phyloP scores from a whole-genome alignment of 371 early-diverging fungal species.

The Haplosporangium sp. region DNA sequence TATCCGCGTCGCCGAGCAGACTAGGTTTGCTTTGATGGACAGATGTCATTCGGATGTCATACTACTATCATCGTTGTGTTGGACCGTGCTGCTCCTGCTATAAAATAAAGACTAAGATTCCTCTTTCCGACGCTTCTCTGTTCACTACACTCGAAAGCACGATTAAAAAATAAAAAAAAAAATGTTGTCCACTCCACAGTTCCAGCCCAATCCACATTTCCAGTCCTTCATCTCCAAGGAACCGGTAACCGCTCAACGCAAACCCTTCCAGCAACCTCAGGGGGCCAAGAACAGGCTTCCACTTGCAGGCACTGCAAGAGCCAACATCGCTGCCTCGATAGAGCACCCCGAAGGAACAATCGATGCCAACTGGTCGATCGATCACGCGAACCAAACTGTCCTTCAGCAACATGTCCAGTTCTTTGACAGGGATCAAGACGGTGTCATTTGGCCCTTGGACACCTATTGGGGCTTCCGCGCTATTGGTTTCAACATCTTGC shows the following conservation, averaged over 20 bases:
- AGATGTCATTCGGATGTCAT: too few relatives aligned
- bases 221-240: slow-evolving; percentile 4
- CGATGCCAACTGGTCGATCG: slow-evolving; percentile 18
- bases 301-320: slow-evolving; percentile 19
- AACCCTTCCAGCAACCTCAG: slow-evolving; percentile 8
- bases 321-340: slow-evolving; percentile 21
- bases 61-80: too few relatives aligned
- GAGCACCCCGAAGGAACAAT: slow-evolving; percentile 23
- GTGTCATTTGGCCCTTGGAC: slow-evolving; percentile 55
- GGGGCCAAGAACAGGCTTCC: neutral
- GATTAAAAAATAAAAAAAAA: too few relatives aligned
- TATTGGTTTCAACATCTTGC: slow-evolving; percentile 59
- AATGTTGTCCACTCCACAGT: slow-evolving; percentile 69
- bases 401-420: slow-evolving; percentile 60
- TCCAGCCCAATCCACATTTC: slow-evolving; percentile 75
- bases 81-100: too few relatives aligned
- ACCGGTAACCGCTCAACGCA: slow-evolving; percentile 13
- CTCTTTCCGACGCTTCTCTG: too few relatives aligned
- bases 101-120: too few relatives aligned
- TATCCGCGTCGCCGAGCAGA: too few relatives aligned
- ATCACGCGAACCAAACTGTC: slow-evolving; percentile 35
- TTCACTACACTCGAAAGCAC: too few relatives aligned
- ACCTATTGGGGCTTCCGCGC: slow-evolving; percentile 54
- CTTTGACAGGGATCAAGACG: slow-evolving; percentile 56
- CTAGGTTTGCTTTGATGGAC: too few relatives aligned